Conservation (phyloP, 2,329 filamentous ascomycete genomes). For the Trichoderma afroharzianum region DNA sequence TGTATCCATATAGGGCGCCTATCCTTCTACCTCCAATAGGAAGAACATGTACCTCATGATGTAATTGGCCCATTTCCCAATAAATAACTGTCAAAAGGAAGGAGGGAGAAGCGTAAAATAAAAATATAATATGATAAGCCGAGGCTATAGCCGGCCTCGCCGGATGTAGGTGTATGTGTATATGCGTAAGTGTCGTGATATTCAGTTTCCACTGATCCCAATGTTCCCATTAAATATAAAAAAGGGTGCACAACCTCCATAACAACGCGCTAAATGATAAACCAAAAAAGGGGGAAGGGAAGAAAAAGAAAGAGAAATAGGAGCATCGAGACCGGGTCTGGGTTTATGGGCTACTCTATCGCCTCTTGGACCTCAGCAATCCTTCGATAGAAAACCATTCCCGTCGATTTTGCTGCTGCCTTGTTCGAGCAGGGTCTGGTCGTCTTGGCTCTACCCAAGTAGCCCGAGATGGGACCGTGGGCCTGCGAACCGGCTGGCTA, state of each 20-base stretch:
- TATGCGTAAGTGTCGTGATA: background rate
- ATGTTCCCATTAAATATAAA: background rate
- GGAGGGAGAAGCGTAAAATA: background rate
- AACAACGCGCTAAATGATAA: background rate
- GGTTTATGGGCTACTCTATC: slow-evolving; percentile 14
- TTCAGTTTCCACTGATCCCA: background rate
- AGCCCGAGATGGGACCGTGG: slow-evolving; percentile 11
- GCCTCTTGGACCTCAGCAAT: slow-evolving; percentile 26
- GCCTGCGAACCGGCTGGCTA: slow-evolving; percentile 16
- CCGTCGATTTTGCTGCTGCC: background rate
- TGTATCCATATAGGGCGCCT: background rate
- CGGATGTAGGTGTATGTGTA: background rate
- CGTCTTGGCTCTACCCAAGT: slow-evolving; percentile 24
- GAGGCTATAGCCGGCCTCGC: background rate
- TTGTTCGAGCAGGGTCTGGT: slow-evolving; percentile 15
- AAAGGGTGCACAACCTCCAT: background rate
- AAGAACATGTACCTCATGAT: background rate
- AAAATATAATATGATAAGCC: background rate
- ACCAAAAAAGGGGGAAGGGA: background rate
- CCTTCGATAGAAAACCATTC: slow-evolving; percentile 24
- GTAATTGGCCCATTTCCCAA: background rate
- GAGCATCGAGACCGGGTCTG: background rate
- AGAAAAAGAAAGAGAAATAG: background rate
- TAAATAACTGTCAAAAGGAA: background rate
- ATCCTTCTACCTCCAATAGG: background rate